Evolutionary conservation across 2,329 filamentous ascomycete species (phyloP), one percentile per base, ranked within the genome.

Genomic region (Pseudogymnoascus sp.): DNA sequence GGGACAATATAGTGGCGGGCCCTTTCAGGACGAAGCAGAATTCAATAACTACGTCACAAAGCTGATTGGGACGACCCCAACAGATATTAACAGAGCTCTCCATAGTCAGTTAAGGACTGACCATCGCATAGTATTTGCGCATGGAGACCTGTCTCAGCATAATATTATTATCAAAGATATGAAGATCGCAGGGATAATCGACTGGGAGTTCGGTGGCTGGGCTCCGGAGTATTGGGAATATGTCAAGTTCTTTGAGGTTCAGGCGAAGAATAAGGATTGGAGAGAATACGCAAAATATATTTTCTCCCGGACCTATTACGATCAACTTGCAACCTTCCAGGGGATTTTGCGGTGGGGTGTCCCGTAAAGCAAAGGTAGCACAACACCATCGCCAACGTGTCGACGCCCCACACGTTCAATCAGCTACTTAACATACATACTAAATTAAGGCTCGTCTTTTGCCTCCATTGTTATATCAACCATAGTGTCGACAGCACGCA

Each of bases 121-220:
- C 68, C 71, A 76, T 66, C 67, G 67, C n/a, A 69, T 76, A 33
- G 74, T 78, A 1, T 78, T 84, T 64, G 80, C 80, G 1, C 81
- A 84, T 71, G 77, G 77, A 2, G 82, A 85, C 68, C 72, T 85
- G 10, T 74, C 72, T 9, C 75, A 74, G 2, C 67, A 76, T 2
- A 82, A 82, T 62, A 79, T 82, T 31, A 64, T 82, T 3, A 71
- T 76, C 2, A 65, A 70, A 1, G 76, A 74, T 2, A 76, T 75
- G 15, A 69, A 62, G 59, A 53, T 67, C 21, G 59, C 60, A 44
- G 65, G 21, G 11, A 21, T 67, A 6, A 31, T 67, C 28, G 65
- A 67, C 62, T 65, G 65, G 65, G 65, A 67, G 44, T 62, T 33
- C 15, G 28, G 15, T 28, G 65, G 65, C 21, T 66, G 57, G 61